Base-by-base conservation (phyloP, 306 rosid species). In the Benincasa hispida region DNA sequence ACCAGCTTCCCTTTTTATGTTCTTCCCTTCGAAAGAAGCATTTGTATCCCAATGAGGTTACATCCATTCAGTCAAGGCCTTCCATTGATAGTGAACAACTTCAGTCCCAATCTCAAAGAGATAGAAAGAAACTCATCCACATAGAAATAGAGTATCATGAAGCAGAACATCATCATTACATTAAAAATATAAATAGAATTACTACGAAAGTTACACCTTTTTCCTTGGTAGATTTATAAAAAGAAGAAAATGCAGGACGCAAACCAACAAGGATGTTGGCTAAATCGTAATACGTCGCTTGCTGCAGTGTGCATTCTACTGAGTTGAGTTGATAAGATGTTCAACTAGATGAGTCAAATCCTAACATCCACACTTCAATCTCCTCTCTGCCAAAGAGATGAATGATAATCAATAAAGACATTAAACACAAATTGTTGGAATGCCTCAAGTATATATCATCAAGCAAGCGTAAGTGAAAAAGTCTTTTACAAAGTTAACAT, bases 221-320 rank as follows among this genome's bases (percentile, higher is more conserved):
- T 39, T 19, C 24, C 50, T 28, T 35, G 55, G 27, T 13, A 22
- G 63, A 74, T 42, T 35, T 66, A 66, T 66, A 10, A 0, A 39
- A 28, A 65, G 47, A 41, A 63, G 47, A 18, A 54, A 34, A 55
- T 54, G 77, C 66, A 74, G 77, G 77, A 74, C 77, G 65, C 65
- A 74, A 74, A 74, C 77, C 77, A 74, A 74, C 66, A n/a, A 73
- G 77, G 48, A 34, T 74, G 75, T 74, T 74, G 77, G 77, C 22
- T 74, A 18, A 53, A 6, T 32, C 45, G 14, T n/a, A 19, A 21
- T 4, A 32, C 65, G 65, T 74, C 77, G 65, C 77, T 54, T 54
- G 77, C 77, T 7, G 5, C 30, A 72, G 19, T 56, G 22, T 30
- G 63, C 61, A n/a, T 34, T 74, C 34, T 74, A 34, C 50, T 34